Evolutionary conservation across 148 eudicot genomes (phyloP), one percentile per base, ranked within the genome.

Genomic region (Rhododendron simsii): DNA sequence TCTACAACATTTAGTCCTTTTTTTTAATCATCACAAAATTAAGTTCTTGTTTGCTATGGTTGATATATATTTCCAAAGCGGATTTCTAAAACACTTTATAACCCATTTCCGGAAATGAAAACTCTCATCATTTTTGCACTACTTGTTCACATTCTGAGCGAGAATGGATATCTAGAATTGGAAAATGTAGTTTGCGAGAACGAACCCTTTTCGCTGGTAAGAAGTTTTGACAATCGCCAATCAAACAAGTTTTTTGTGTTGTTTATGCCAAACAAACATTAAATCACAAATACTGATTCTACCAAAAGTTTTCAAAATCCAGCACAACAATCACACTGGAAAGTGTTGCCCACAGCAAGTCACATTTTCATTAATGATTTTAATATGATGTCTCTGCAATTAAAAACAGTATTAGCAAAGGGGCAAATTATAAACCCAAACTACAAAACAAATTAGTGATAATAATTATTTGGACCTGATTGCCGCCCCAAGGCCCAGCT

Each of bases 401-500:
- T 71, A 13, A 71, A 71, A 35, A 13, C 8, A 5, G 41, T 5
- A 37, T 11, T 39, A 41, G 51, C 53, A 78, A 78, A 11, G 81
- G 48, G 28, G 28, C 53, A 44, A 80, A 13, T 12, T 12, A 45
- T 10, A 6, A 78, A 1, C 45, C 51, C 50, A 18, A 41, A 45
- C 28, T 41, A 78, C 35, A 57, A 78, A 78, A 21, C 81, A 48
- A 13, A 80, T 41, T 6, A 41, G 5, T n/a, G 9, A n/a, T 48
- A 50, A 80, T 48, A 47, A 3, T 78, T 41, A 44, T 77, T 79
- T 50, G 21, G 55, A 28, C 82, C 23, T 48, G 33, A 47, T 2
- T n/a, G n/a, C n/a, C n/a, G n/a, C n/a, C n/a, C n/a, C n/a, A 79
- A 80, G 82, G 82, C 82, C 82, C 82, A 80, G 21, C 59, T n/a